A percentile compares a stretch with the other conserved stretches of the same genome.
Evolutionary conservation across 139 green algal genomes (phyloP).

Genomic region (Micractinium conductrix): DNA sequence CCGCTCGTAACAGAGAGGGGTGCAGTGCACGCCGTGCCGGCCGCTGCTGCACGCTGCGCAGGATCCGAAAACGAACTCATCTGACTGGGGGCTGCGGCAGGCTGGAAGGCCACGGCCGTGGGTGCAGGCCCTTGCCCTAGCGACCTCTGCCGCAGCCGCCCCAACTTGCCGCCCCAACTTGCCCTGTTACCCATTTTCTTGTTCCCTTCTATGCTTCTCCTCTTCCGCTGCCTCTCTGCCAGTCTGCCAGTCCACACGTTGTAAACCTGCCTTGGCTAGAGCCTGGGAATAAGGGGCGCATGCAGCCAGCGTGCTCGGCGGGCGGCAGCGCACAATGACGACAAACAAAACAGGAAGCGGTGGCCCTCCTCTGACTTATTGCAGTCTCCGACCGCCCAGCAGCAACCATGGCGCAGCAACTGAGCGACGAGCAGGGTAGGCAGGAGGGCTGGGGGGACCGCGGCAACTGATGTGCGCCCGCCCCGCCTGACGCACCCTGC

Average conservation of each 20-base stretch:
- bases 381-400: no score
- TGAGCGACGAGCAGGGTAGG: constrained; percentile 29
- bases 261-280: no score
- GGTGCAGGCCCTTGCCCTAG: no score
- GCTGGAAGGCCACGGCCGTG: background rate
- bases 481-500: background rate
- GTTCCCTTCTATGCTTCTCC: background rate
- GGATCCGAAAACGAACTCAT: background rate
- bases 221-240: background rate
- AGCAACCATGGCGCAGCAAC: constrained; percentile 34
- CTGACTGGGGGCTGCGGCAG: background rate
- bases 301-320: no score
- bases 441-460: background rate
- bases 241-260: no score
- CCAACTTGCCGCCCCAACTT: background rate
- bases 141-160: no score
- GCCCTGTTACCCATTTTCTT: background rate
- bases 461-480: background rate
- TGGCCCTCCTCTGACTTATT: no score
- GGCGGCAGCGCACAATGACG: no score
- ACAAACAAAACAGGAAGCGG: no score
- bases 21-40: background rate
- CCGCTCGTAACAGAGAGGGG: no score
- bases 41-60: constrained; percentile 29
- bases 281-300: no score